Evolutionary conservation across 2,329 filamentous ascomycete genomes (phyloP), one percentile per base, ranked within the genome.

Genomic region (Fusarium camptoceras): DNA sequence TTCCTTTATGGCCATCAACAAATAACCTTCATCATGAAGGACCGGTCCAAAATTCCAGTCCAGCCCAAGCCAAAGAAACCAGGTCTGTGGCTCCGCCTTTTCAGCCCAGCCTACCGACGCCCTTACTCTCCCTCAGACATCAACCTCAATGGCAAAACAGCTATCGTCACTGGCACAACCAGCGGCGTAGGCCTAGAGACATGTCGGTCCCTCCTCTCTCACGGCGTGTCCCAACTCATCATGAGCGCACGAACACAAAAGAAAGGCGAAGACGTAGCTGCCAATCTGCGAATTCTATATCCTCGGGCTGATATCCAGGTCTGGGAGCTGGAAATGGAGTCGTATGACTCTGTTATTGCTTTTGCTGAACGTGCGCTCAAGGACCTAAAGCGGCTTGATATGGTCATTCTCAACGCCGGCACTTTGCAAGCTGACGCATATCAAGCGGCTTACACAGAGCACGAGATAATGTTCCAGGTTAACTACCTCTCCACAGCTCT

Each of bases 251-350:
- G 39, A 24, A 34, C 15, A 7, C 15, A 24, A 9, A 37, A 15
- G 6, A 8, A 18, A n/a, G 48, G 39, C 15, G 28, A 27, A 7
- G 8, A 16, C 16, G 15, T 37, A 27, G 28, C 55, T 2, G 11
- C 18, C 0, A 5, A 8, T 14, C 39, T 59, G 28, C 28, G 28
- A 2, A 2, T 11, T 16, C n/a, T 15, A 10, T 59, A 37, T 24
- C 55, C 55, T 10, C 2, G 25, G 12, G 39, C 39, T 14, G 20
- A 15, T 8, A 37, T 54, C 11, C 8, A 58, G 6, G 39, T 37
- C 24, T 54, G 55, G 55, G 14, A 10, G 12, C 28, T 58, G n/a
- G 48, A 43, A 18, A 54, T 58, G 48, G 47, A 58, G 30, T 22
- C 55, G 2, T 44, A 44, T 25, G n/a, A 54, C 5, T 58, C 55